Base-by-base conservation (phyloP, 352 stramenopile genomes). In the Globisporangium sylvaticum region DNA sequence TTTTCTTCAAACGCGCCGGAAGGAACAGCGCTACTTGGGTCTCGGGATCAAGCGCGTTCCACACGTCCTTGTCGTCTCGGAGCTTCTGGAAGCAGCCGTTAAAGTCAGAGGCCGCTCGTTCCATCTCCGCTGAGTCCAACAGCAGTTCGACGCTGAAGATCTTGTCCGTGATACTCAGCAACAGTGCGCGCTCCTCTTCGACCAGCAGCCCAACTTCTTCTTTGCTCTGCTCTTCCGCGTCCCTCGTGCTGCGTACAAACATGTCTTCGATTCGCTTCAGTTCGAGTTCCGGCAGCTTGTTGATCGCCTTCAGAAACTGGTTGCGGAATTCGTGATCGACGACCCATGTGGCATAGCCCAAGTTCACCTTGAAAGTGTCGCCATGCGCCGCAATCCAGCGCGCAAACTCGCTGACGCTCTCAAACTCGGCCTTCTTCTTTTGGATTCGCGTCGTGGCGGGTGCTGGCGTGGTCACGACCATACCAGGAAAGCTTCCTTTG, bases 71-170 rank as follows among this genome's bases (percentile, higher is more conserved):
- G 2, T 73, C 58, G 0, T 37, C 22, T 53, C 74, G 57, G 50
- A 84, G 39, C 0, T 64, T 31, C 24, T 70, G 14, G 31, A 83
- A n/a, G 1, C 62, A 66, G 1, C 32, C 6, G 4, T 20, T n/a
- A 4, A 69, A 44, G 3, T 12, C 39, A 2, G 32, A 20, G 2
- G 5, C 24, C 2, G 55, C 55, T 7, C 15, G 29, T 8, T 69
- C 8, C 20, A 29, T n/a, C 24, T 61, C 62, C 14, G 22, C 9
- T 4, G 31, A 65, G 7, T 72, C 63, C 48, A 73, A 27, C 15
- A 83, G 15, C 9, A 78, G 10, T 2, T 83, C 71, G 34, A 89
- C 57, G 14, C 71, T 65, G 22, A 86, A 84, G 18, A 85, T 55
- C 12, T 39, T 68, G 12, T 68, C 56, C 1, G 67, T 58, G 22